phyloP scores from a whole-genome alignment of 495 filamentous ascomycete genomes.

The Venustampulla echinocandica region DNA sequence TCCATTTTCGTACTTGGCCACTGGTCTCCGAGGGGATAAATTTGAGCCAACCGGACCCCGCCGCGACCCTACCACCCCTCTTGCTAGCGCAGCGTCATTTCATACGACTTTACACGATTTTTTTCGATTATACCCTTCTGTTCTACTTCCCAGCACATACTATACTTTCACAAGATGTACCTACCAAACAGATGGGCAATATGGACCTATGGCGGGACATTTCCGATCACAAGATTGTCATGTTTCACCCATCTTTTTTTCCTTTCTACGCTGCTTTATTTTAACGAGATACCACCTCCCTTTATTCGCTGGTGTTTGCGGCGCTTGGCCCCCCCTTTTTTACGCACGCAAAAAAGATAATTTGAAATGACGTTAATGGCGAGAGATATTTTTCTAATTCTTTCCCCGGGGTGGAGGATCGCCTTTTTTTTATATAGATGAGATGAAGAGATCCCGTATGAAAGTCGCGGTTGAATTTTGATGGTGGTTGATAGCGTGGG shows the following conservation, averaged over 20 bases:
- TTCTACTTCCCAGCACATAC: slow-evolving; percentile 3
- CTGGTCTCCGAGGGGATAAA: too few relatives aligned
- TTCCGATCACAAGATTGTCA: not conserved
- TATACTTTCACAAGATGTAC: not conserved
- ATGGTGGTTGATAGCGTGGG: not conserved
- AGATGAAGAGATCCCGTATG: not conserved
- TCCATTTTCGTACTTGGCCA: too few relatives aligned
- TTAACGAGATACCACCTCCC: slow-evolving; percentile 1
- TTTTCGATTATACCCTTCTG: not conserved
- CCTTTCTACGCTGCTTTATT: not conserved
- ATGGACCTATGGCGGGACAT: not conserved
- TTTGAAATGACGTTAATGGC: slow-evolving; percentile 1
- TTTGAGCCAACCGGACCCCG: too few relatives aligned
- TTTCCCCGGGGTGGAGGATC: too few relatives aligned
- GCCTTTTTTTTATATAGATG: not conserved
- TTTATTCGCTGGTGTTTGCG: slow-evolving; percentile 3
- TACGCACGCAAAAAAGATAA: not conserved
- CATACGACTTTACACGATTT: not conserved
- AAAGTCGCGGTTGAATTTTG: not conserved
- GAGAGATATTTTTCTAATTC: too few relatives aligned
- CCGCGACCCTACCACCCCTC: too few relatives aligned
- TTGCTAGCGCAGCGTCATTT: not conserved
- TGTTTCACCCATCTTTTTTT: not conserved
- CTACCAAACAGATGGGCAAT: not conserved
- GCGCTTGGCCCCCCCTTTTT: slow-evolving; percentile 2